Evolutionary conservation across 108 stramenopile species (phyloP).

Genomic region (Cyclostephanos tholiformis): DNA sequence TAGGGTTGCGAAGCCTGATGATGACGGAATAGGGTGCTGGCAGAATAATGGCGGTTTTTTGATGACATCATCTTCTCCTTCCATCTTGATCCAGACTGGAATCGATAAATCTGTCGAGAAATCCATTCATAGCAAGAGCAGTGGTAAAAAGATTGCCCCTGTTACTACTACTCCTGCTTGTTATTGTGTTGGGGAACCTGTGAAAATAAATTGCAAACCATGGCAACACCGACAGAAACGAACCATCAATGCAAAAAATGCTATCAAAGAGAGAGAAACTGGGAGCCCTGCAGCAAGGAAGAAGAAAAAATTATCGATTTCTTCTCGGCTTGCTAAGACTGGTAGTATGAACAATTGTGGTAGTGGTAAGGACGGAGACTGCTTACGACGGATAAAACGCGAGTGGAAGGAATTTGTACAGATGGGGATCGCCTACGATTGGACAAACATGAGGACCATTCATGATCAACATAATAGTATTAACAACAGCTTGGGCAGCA

Average conservation of each 20-base stretch:
- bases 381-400: constrained; percentile 71
- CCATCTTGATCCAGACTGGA: no score
- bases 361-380: constrained; percentile 40
- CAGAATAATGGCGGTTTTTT: no score
- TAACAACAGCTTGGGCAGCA: background rate
- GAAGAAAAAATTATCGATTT: background rate
- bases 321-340: background rate
- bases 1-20: no score
- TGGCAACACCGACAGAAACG: constrained; percentile 13
- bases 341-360: background rate
- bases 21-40: no score
- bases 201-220: constrained; percentile 1
- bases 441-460: constrained; percentile 56
- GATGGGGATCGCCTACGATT: constrained; percentile 85
- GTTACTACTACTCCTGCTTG: no score
- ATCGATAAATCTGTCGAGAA: no score
- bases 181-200: background rate
- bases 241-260: constrained; percentile 14
- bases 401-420: constrained; percentile 85
- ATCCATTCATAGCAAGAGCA: no score
- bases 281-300: constrained; percentile 1
- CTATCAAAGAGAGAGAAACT: background rate
- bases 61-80: no score
- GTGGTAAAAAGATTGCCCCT: no score
- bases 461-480: constrained; percentile 14